Evolutionary conservation across 108 stramenopile genomes (phyloP), one percentile per base, ranked within the genome.

Genomic region (Nitzschia putrida): DNA sequence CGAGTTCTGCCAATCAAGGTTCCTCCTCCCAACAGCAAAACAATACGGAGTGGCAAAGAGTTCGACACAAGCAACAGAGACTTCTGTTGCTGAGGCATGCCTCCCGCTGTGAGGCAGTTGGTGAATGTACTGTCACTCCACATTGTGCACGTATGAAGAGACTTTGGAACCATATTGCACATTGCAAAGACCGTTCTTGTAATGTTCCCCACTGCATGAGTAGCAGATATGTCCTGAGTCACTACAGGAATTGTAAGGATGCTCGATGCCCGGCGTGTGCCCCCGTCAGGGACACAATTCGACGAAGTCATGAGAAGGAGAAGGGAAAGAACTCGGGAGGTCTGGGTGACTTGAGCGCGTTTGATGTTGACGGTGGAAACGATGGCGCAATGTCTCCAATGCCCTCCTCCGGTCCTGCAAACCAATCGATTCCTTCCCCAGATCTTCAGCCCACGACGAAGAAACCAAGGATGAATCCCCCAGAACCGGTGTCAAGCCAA

Each of bases 91-190:
- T 99, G 8, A 86, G 99, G 21, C 99, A 99, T 78, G 97, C 98
- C 11, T 97, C 97, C 29, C 96, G 97, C 71, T 99, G 99, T 54
- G 80, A 88, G 7, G 80, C 85, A 25, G 86, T 81, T 61, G 71
- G 71, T 38, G 90, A 80, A 40, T 99, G 99, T 61, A 90, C 89
- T 11, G 87, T 89, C 14, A 98, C 97, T 22, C 96, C 94, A 57
- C 97, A 98, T 77, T 99, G 99, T 73, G 94, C 84, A 16, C 91
- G 85, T 43, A 99, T 99, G 99, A 99, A 99, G 80, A 77, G 83
- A 47, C 81, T 99, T 3, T 99, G 99, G 99, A 94, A 95, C 56
- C 99, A 99, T 68, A 98, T 99, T 58, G 95, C 97, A 40, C 92
- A 88, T 69, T 99, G 98, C 73, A 97, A 96, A 72, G 87, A 97